These are phyloP conservation scores for Barnettozyma botsteinii DNA, from an alignment of 805 yeast genomes.

Conservation along the genomic window DNA sequence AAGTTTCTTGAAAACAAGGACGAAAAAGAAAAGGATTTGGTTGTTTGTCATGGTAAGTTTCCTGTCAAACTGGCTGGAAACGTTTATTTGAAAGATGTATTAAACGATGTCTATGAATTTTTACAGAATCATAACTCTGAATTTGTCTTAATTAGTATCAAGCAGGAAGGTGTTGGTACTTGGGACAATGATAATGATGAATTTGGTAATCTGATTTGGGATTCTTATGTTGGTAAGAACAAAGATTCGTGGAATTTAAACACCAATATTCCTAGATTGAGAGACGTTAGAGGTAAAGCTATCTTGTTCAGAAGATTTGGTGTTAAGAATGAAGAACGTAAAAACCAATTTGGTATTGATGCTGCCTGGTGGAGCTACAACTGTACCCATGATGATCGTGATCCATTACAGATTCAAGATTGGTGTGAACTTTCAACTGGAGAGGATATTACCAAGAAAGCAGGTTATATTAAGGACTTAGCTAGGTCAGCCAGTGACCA, in stretches of 20 bases:
- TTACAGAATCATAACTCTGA: conserved; percentile 49
- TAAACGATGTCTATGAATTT: conserved; percentile 56
- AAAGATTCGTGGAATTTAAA: conserved; percentile 57
- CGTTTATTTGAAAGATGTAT: conserved; percentile 42
- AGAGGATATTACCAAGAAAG: conserved; percentile 51
- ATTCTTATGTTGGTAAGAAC: conserved; percentile 43
- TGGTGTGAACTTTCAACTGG: conserved; percentile 55
- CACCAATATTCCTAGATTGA: conserved; percentile 48
- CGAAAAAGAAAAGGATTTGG: conserved; percentile 43
- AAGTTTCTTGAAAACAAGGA: conserved; percentile 47
- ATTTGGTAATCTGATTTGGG: conserved; percentile 57
- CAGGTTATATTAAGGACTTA: conserved; percentile 49
- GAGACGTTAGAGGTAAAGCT: conserved; percentile 62
- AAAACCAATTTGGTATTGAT: conserved; percentile 53
- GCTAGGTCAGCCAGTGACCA: conserved; percentile 47
- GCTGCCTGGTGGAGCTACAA: conserved; percentile 65
- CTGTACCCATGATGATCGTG: conserved; percentile 60
- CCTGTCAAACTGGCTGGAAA: conserved; percentile 62
- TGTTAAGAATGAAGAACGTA: conserved; percentile 40
- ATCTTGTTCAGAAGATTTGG: conserved; percentile 67
- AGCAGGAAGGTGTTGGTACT: conserved; percentile 65
- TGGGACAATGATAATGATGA: conserved; percentile 63
- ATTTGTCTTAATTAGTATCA: conserved; percentile 59
- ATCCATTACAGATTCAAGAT: conserved; percentile 62
- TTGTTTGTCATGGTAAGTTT: conserved; percentile 70